Conservation (phyloP, 2,329 filamentous ascomycete species). For the Fusarium sp. region DNA sequence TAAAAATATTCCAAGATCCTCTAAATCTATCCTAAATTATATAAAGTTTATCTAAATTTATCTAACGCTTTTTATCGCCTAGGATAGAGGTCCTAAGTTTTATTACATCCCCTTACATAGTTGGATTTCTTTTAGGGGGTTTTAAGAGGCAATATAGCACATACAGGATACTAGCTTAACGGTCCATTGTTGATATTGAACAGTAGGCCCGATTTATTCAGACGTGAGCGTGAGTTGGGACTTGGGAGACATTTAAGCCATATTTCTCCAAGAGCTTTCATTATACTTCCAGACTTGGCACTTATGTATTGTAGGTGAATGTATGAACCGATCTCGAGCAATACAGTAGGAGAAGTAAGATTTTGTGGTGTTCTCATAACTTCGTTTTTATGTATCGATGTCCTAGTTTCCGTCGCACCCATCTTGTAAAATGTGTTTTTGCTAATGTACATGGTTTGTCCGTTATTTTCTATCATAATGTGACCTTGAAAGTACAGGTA, state of each 20-base stretch:
- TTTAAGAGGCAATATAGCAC: slow-evolving; percentile 25
- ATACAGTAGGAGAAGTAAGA: not conserved
- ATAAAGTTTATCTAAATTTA: no score
- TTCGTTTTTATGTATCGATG: not conserved
- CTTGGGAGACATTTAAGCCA: not conserved
- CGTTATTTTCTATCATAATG: not conserved
- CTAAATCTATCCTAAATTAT: no score
- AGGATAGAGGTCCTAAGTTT: no score
- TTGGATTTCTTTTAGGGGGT: slow-evolving; percentile 24
- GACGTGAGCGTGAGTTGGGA: no score
- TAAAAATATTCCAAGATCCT: no score
- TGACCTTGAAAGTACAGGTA: not conserved
- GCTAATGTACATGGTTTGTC: slow-evolving; percentile 28
- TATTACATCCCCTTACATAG: no score
- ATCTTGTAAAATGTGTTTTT: not conserved
- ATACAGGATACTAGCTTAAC: slow-evolving; percentile 30
- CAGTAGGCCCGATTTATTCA: not conserved
- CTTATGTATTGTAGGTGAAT: not conserved
- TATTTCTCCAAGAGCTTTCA: not conserved
- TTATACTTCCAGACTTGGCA: not conserved
- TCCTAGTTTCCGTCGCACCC: not conserved
- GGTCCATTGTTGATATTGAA: not conserved
- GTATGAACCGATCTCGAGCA: not conserved
- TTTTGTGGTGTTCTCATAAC: not conserved
- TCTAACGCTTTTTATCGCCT: no score